A percentile compares a stretch with the other conserved stretches of the same genome.
Evolutionary conservation across 2,329 filamentous ascomycete genomes (phyloP).

Genomic region (Pseudovirgaria hyperparasitica): DNA sequence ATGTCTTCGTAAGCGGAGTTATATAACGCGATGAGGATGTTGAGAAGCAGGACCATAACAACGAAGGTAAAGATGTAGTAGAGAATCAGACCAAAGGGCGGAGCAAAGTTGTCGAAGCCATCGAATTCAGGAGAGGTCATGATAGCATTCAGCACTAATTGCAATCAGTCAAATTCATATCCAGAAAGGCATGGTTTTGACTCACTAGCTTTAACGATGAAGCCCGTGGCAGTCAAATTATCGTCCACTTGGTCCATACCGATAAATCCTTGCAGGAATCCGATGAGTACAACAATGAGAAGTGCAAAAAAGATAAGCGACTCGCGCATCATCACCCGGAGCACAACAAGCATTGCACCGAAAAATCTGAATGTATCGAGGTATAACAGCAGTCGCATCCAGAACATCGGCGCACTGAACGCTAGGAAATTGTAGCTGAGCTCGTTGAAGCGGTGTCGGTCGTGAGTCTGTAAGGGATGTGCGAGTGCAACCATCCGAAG

Average conservation of each 20-base stretch:
- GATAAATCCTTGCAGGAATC: slow-evolving; percentile 87
- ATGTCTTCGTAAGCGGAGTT: slow-evolving; percentile 95
- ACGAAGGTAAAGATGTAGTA: slow-evolving; percentile 98
- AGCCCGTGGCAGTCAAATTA: slow-evolving; percentile 45
- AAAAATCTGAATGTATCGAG: slow-evolving; percentile 92
- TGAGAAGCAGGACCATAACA: slow-evolving; percentile 88
- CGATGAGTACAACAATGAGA: slow-evolving; percentile 67
- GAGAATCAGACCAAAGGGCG: slow-evolving; percentile 84
- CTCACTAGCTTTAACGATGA: slow-evolving; percentile 68
- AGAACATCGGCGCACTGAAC: slow-evolving; percentile 92
- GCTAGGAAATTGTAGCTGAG: slow-evolving; percentile 91
- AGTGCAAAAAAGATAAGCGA: slow-evolving; percentile 94
- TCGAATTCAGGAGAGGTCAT: slow-evolving; percentile 86
- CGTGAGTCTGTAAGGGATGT: slow-evolving; percentile 37
- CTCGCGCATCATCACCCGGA: slow-evolving; percentile 57
- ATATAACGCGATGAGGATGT: slow-evolving; percentile 93
- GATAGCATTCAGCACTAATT: slow-evolving; percentile 81
- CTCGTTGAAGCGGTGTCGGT: slow-evolving; percentile 55
- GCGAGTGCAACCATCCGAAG: slow-evolving; percentile 67
- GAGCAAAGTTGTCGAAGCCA: slow-evolving; percentile 80
- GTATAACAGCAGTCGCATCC: slow-evolving; percentile 83
- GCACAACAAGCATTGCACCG: slow-evolving; percentile 91
- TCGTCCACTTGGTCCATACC: slow-evolving; percentile 79
- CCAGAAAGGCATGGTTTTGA: no score
- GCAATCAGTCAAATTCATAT: no score